These are phyloP conservation scores for Quillaja saponaria DNA, from an alignment of 306 rosid genomes.

Conservation along the genomic window DNA sequence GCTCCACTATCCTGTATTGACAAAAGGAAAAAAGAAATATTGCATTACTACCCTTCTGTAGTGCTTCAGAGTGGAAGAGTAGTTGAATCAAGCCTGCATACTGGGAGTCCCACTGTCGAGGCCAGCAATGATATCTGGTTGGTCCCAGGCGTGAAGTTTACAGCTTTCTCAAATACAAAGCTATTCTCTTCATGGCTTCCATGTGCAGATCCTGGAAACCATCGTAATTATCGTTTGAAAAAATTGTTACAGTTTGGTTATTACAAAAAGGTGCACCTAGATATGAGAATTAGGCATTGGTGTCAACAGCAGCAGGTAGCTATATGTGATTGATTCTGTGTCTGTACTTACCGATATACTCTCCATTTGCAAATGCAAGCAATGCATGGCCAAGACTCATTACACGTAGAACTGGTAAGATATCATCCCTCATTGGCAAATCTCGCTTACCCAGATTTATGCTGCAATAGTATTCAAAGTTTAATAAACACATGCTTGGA, in stretches of 20 bases:
- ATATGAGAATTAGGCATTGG: neutral
- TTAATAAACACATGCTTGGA: neutral
- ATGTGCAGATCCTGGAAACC: conserved; percentile 54
- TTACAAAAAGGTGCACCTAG: neutral
- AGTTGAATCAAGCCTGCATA: conserved; percentile 40
- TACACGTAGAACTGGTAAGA: conserved; percentile 51
- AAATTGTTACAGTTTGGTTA: neutral
- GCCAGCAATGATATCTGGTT: conserved; percentile 59
- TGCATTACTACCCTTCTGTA: conserved; percentile 9
- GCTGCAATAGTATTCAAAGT: conserved; percentile 38
- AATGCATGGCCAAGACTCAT: conserved; percentile 76
- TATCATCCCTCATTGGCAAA: conserved; percentile 44
- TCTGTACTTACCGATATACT: conserved; percentile 57
- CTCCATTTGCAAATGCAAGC: conserved; percentile 59
- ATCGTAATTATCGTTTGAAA: neutral
- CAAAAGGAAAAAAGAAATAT: conserved; percentile 11
- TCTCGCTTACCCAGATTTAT: conserved; percentile 47
- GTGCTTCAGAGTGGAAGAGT: conserved; percentile 8
- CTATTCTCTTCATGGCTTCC: conserved; percentile 66
- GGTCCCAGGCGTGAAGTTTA: conserved; percentile 44
- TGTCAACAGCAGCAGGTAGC: neutral
- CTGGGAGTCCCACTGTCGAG: conserved; percentile 70
- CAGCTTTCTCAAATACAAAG: conserved; percentile 44
- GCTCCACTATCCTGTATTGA: conserved; percentile 82
- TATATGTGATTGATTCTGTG: neutral